Base-by-base conservation (phyloP, 768 basidiomycete species). In the Pisolithus tinctorius region DNA sequence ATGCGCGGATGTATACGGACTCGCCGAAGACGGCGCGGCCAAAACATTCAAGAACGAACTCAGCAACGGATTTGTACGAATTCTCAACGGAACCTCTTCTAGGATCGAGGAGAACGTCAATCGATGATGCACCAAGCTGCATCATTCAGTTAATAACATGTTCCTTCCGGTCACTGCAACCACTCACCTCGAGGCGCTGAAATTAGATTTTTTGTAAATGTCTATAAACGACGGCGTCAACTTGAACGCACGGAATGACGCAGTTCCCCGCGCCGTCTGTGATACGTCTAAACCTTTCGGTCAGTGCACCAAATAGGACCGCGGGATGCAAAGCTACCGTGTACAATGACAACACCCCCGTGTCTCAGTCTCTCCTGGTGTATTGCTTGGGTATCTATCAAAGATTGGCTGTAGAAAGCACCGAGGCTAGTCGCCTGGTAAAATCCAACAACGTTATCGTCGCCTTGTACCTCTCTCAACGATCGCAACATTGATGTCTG, bases 401-500 rank as follows among this genome's bases (percentile, higher is more conserved):
- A 66, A 7, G 79, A 77, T 65, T 90, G 88, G 62, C 81, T 88
- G 68, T 86, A 87, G 66, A 93, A 92, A 4, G 89, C 87, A 40
- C 90, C 90, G 37, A 91, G 76, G 8, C 83, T 82, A 26, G 86
- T 91, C 41, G 88, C 88, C 63, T 95, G 91, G 72, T 97, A 97
- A 69, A 95, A 92, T 37, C 94, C 94, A 50, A 96, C 86, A 31
- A 93, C 81, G 57, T 84, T 91, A 69, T 95, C 92, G 61, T 94
- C 92, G 36, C 84, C 82, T 61, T 89, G 86, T 49, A 94, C 93
- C 66, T 94, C 92, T 63, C 90, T 88, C 63, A 97, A 74, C 23
- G 88, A 86, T 50, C 88, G 82, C 43, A 93, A 74, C 89, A 93
- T 90, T 51, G 83, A 78, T 34, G 79, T 74, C 68, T 93, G 90